Percentiles rank a stretch among this genome's conserved stretches.
Evolutionary conservation across 805 yeast species (phyloP).

Genomic region (Myxozyma neotropica): DNA sequence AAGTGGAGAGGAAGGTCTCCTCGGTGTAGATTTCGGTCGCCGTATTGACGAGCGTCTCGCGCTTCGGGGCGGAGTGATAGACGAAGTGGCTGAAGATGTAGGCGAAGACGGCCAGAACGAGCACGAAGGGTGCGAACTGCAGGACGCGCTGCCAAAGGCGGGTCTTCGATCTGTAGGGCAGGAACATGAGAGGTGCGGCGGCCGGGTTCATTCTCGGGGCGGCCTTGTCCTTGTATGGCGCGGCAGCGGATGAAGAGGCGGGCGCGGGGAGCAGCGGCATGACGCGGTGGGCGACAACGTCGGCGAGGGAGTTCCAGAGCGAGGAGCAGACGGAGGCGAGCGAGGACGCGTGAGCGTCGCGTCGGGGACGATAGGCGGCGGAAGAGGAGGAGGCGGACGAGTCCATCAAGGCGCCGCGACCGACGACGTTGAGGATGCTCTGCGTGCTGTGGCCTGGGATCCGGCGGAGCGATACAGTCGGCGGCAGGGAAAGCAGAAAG

Average conservation of each 20-base stretch:
- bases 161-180: conserved; percentile 1
- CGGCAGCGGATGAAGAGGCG: neutral
- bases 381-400: neutral
- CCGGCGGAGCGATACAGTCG: too few relatives aligned
- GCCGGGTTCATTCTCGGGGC: conserved; percentile 9
- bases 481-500: too few relatives aligned
- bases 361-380: neutral
- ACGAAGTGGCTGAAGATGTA: conserved; percentile 8
- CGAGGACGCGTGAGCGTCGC: neutral
- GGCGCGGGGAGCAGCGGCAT: conserved; percentile 2
- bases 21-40: conserved; percentile 14
- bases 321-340: neutral
- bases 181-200: conserved; percentile 3
- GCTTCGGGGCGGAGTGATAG: conserved; percentile 2
- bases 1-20: conserved; percentile 11
- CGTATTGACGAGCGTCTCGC: neutral
- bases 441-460: too few relatives aligned
- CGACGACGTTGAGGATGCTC: too few relatives aligned
- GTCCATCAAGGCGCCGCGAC: too few relatives aligned
- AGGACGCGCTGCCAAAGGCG: conserved; percentile 9
- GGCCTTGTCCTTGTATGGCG: conserved; percentile 21
- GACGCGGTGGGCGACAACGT: neutral
- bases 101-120: conserved; percentile 6
- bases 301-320: neutral
- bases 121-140: conserved; percentile 7